These are phyloP conservation scores for Phytophthora pinifolia DNA, from an alignment of 352 stramenopile genomes.

Conservation along the genomic window DNA sequence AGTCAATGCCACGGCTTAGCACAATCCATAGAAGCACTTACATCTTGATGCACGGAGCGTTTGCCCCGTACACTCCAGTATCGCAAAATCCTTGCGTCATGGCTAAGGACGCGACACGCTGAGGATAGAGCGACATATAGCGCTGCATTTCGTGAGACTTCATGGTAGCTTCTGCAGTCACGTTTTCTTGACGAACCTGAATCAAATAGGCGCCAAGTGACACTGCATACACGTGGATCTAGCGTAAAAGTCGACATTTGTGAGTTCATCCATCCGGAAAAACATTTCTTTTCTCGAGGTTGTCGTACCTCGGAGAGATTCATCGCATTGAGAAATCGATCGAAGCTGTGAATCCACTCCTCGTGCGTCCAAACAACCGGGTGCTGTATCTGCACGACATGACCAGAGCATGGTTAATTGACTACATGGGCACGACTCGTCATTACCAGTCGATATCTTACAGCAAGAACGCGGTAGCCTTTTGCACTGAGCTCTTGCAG, in stretches of 20 bases:
- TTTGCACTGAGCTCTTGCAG: conserved; percentile 48
- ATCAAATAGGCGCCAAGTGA: conserved; percentile 71
- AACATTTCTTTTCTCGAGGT: background rate
- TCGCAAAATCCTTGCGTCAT: conserved; percentile 74
- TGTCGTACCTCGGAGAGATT: conserved; percentile 38
- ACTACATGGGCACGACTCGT: background rate
- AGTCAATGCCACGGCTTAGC: background rate
- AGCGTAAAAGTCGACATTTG: background rate
- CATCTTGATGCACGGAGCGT: conserved; percentile 56
- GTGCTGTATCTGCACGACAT: conserved; percentile 51
- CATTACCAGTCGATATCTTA: conserved; percentile 14
- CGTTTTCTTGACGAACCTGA: conserved; percentile 35
- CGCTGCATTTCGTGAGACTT: conserved; percentile 29
- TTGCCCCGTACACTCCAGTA: conserved; percentile 43
- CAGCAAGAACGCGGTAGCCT: conserved; percentile 66
- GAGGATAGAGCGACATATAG: conserved; percentile 59
- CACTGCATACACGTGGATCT: conserved; percentile 72
- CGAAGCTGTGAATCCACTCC: conserved; percentile 84
- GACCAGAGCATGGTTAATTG: background rate
- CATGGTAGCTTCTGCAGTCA: background rate
- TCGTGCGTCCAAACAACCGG: conserved; percentile 77
- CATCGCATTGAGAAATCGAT: conserved; percentile 72
- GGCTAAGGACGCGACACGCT: conserved; percentile 55
- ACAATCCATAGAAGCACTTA: conserved; percentile 18
- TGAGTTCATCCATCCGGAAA: background rate